Evolutionary conservation across 257 asterid species (phyloP).

Genomic region (Nicotiana attenuata): DNA sequence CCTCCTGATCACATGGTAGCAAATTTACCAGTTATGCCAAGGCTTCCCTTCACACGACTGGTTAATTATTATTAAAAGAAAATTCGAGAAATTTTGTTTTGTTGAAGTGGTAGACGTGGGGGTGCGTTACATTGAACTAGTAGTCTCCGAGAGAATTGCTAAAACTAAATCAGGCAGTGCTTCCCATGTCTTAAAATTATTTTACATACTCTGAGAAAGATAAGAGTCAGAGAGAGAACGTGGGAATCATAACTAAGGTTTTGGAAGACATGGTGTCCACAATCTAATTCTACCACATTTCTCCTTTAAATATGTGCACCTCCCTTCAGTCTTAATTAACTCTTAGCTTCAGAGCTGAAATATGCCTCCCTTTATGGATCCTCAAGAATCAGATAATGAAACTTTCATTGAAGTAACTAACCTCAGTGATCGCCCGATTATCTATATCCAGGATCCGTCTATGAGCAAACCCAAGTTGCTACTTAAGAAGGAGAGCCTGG

Average conservation of each 20-base stretch:
- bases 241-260: slow-evolving; percentile 16
- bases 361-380: slow-evolving; percentile 10
- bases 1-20: no score
- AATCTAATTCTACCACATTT: not conserved
- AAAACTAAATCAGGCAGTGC: not conserved
- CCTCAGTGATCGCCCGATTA: not conserved
- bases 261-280: slow-evolving; percentile 6
- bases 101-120: not conserved
- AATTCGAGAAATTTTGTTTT: not conserved
- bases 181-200: not conserved
- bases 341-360: not conserved
- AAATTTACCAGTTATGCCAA: no score
- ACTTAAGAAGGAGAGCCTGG: not conserved
- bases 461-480: not conserved
- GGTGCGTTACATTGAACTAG: not conserved
- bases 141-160: not conserved
- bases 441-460: no score
- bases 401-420: not conserved
- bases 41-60: not conserved
- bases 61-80: not conserved
- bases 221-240: not conserved
- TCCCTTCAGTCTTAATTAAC: not conserved
- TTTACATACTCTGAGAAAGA: not conserved
- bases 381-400: not conserved
- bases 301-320: slow-evolving; percentile 4